Base-by-base conservation (phyloP, 768 basidiomycete genomes). In the Tricholomella constricta region DNA sequence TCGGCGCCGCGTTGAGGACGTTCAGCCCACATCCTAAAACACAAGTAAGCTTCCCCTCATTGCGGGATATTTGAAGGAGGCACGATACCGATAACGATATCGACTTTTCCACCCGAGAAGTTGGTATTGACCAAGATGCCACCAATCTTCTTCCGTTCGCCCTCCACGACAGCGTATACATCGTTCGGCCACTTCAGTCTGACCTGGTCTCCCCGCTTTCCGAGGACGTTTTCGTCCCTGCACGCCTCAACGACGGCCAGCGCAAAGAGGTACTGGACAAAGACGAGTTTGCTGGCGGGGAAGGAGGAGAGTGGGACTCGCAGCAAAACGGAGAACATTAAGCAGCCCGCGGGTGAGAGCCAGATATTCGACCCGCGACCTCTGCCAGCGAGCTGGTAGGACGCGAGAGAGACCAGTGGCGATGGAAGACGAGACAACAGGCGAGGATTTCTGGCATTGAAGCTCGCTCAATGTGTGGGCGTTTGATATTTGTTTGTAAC, bases 161-260 rank as follows among this genome's bases (percentile, higher is more conserved):
- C 72, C 4, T 72, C 74, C 35, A 78, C 74, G 35, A 84, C 77
- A 2, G 85, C 89, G 62, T 98, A 98, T 4, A 99, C 74, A 61
- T 98, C 97, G 63, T 98, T 98, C 17, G 96, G 97, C 97, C 97
- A 98, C 68, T 98, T 98, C 22, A 98, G 73, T 35, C 85, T 78
- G 10, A 97, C 81, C 12, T 76, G 75, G 2, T 82, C 71, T 11
- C 82, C 85, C 14, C 62, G 63, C 45, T 72, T 75, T 55, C 78
- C 82, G 0, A 87, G 74, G n/a, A 86, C 77, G 9, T 61, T 72
- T 2, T 72, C 71, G 2, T 84, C 79, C 44, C 86, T 79, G 59
- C 91, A 91, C 1, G 89, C 94, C 59, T 94, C 88, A 15, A 86
- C 83, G n/a, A 98, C 86, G 1, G 94, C 94, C 35, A 98, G 74